Evolutionary conservation across 371 early-diverging fungal genomes (phyloP).

Genomic region (Syncephalastrum sp.): DNA sequence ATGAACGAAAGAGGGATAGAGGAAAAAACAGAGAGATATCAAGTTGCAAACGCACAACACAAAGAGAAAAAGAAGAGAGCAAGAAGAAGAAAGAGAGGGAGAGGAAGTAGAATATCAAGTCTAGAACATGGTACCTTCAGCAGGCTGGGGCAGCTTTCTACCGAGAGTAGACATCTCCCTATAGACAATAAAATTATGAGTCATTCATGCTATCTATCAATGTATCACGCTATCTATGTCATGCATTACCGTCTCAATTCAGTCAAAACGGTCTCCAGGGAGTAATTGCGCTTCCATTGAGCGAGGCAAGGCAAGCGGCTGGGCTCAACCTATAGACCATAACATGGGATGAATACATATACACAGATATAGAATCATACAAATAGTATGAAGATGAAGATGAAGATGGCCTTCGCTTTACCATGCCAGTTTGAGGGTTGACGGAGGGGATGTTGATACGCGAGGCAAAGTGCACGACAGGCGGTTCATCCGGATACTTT

Average conservation of each 20-base stretch:
- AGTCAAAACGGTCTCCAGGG: conserved; percentile 82
- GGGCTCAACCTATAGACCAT: conserved; percentile 61
- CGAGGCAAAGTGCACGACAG: conserved; percentile 77
- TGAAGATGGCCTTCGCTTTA: conserved; percentile 30
- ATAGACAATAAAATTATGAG: not conserved
- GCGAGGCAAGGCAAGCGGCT: conserved; percentile 69
- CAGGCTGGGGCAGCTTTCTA: conserved; percentile 87
- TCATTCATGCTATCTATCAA: not conserved
- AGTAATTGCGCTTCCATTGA: conserved; percentile 77
- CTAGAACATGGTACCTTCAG: conserved; percentile 76
- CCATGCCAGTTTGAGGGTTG: conserved; percentile 77
- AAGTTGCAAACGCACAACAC: too few relatives aligned
- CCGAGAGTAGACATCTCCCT: conserved; percentile 86
- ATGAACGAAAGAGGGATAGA: too few relatives aligned
- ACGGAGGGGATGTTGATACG: conserved; percentile 90
- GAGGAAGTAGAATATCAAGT: not conserved
- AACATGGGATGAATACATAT: not conserved
- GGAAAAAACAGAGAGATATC: too few relatives aligned
- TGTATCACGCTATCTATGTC: not conserved
- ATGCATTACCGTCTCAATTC: conserved; percentile 79
- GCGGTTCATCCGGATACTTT: conserved; percentile 85
- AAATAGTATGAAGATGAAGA: conserved; percentile 10
- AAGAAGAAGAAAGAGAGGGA: conserved; percentile 1
- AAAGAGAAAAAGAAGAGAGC: not conserved
- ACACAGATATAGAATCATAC: too few relatives aligned